phyloP scores from a whole-genome alignment of 805 yeast species.

The Candida hispaniensis region DNA sequence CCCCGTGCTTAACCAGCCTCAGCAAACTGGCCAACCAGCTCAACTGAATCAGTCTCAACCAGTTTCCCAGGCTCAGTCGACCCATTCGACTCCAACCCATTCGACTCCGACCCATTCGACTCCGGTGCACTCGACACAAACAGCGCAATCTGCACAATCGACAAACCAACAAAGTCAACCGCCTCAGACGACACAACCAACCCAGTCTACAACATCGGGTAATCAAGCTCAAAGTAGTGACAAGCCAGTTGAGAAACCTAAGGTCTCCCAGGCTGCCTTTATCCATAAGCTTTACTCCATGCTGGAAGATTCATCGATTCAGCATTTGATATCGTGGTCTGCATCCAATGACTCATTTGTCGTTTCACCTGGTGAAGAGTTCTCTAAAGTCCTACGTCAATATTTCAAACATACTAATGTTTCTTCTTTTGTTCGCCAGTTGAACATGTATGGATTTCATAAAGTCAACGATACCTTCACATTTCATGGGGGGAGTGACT shows the following conservation, averaged over 20 bases:
- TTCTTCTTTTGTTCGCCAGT: conserved; percentile 83
- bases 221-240: background rate
- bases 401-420: conserved; percentile 93
- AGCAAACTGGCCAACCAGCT: background rate
- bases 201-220: background rate
- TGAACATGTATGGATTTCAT: conserved; percentile 95
- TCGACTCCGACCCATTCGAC: background rate
- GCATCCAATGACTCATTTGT: conserved; percentile 58
- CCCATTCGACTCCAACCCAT: background rate
- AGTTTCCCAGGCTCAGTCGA: background rate
- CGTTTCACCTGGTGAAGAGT: conserved; percentile 78
- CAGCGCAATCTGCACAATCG: background rate
- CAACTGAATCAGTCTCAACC: background rate
- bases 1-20: background rate
- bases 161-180: conserved; percentile 1
- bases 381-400: conserved; percentile 56
- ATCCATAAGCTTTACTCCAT: conserved; percentile 82
- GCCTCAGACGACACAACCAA: conserved; percentile 3
- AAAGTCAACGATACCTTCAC: conserved; percentile 38
- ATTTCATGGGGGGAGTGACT: conserved; percentile 10
- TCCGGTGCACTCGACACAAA: background rate
- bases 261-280: conserved; percentile 48
- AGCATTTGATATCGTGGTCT: conserved; percentile 82
- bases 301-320: conserved; percentile 66
- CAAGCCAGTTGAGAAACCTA: conserved; percentile 16